These are phyloP conservation scores for Penicillium janthinellum DNA, from an alignment of 2,329 filamentous ascomycete species.

Conservation along the genomic window DNA sequence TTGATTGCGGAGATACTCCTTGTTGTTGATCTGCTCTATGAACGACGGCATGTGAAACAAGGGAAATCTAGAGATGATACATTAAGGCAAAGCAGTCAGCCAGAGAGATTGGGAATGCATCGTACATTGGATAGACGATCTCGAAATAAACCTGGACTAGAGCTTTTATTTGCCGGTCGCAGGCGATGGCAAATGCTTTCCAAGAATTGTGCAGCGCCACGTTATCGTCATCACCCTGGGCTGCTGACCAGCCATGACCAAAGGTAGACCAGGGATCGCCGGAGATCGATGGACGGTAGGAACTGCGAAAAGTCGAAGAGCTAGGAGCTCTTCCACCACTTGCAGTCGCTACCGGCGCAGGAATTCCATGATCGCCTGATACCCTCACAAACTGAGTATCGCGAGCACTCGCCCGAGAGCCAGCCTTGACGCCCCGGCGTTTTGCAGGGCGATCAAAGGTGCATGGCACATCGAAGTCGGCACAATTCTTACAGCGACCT, in stretches of 20 bases:
- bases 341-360: constrained; percentile 1
- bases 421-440: constrained; percentile 38
- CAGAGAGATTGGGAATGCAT: neutral
- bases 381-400: constrained; percentile 10
- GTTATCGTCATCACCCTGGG: constrained; percentile 22
- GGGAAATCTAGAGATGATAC: constrained; percentile 42
- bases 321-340: constrained; percentile 11
- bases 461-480: constrained; percentile 53
- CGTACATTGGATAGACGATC: constrained; percentile 54
- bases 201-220: constrained; percentile 36
- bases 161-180: constrained; percentile 42
- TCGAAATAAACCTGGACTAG: constrained; percentile 55
- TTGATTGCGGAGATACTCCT: constrained; percentile 47
- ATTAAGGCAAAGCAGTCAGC: neutral
- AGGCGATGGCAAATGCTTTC: constrained; percentile 45
- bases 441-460: constrained; percentile 51
- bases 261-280: constrained; percentile 24
- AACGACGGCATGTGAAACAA: constrained; percentile 54
- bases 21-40: constrained; percentile 40
- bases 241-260: constrained; percentile 15
- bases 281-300: constrained; percentile 15
- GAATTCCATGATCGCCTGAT: neutral
- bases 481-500: constrained; percentile 52
- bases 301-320: constrained; percentile 21
- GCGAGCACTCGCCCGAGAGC: constrained; percentile 13